Evolutionary conservation across 306 rosid species (phyloP), one percentile per base, ranked within the genome.

Genomic region (Hippophae tibetana): DNA sequence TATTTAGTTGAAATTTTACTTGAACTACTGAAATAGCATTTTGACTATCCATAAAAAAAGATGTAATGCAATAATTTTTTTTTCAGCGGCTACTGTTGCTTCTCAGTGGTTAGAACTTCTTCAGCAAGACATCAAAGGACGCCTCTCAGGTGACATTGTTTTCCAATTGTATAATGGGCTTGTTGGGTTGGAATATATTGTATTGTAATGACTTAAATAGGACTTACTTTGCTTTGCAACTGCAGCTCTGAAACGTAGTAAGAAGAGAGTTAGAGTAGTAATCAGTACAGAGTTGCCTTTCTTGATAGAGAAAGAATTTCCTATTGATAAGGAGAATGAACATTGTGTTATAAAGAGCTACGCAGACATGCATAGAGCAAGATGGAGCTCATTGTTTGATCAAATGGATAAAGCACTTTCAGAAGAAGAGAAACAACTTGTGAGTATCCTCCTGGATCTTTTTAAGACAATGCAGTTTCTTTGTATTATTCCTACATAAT

Each of bases 91-190:
- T 55, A 80, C 88, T 0, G 85, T 89, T 75, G 99, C 99, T 73
- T 88, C 97, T 57, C 94, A 82, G 54, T 93, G 99, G 99, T 74
- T 93, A 85, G 99, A 84, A 62, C 95, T 93, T 68, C 76, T 84
- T 57, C 81, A 74, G 59, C 97, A 82, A 74, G 99, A 93, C 66
- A 74, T 86, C 64, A 81, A 82, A 79, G 97, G 97, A 48, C 97
- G 99, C 52, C 99, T 93, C 73, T 70, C 79, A 6, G 90, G 99
- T 88, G 81, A 68, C 25, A 38, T 65, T 64, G 47, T 55, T 68
- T 57, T 50, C 9, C 43, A 6, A 52, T 41, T 58, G 26, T 41
- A 62, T 49, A 59, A 66, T 9, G 26, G 43, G 9, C 50, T 51
- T 75, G 52, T 31, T 31, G 38, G 38, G 55, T 58, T 25, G 55